A percentile compares a stretch with the other conserved stretches of the same genome.
Evolutionary conservation across 345 rosid species (phyloP).

Genomic region (Laguncularia racemosa): DNA sequence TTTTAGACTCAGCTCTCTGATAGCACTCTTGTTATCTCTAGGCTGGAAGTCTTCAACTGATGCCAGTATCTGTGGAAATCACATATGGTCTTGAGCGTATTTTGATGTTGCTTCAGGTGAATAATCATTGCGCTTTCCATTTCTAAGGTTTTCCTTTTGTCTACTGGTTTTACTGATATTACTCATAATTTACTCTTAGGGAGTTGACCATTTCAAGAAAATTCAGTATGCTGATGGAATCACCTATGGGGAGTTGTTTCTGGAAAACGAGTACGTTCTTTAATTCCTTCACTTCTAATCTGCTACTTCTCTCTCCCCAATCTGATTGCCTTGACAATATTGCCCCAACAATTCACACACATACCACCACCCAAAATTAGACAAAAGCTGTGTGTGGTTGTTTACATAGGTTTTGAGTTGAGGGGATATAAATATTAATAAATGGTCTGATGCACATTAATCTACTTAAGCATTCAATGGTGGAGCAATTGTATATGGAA

Average conservation of each 20-base stretch:
- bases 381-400: too few relatives aligned
- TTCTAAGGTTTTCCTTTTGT: conserved; percentile 7
- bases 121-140: conserved; percentile 5
- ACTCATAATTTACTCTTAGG: conserved; percentile 33
- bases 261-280: conserved; percentile 81
- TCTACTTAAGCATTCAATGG: too few relatives aligned
- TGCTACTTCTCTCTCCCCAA: background rate
- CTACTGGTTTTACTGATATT: conserved; percentile 20
- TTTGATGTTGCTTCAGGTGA: conserved; percentile 94
- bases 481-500: too few relatives aligned
- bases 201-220: conserved; percentile 97
- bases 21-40: conserved; percentile 14
- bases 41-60: conserved; percentile 95
- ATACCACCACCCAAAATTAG: too few relatives aligned
- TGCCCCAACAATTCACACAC: too few relatives aligned
- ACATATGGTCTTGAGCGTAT: conserved; percentile 98
- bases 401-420: too few relatives aligned
- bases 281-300: conserved; percentile 1
- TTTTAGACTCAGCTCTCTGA: conserved; percentile 5
- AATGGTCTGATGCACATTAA: too few relatives aligned
- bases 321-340: too few relatives aligned
- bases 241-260: conserved; percentile 90
- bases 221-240: conserved; percentile 89
- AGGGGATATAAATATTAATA: too few relatives aligned
- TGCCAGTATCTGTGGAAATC: conserved; percentile 92